Evolutionary conservation across 2,329 filamentous ascomycete species (phyloP).

Genomic region (Lizonia empirigonia): DNA sequence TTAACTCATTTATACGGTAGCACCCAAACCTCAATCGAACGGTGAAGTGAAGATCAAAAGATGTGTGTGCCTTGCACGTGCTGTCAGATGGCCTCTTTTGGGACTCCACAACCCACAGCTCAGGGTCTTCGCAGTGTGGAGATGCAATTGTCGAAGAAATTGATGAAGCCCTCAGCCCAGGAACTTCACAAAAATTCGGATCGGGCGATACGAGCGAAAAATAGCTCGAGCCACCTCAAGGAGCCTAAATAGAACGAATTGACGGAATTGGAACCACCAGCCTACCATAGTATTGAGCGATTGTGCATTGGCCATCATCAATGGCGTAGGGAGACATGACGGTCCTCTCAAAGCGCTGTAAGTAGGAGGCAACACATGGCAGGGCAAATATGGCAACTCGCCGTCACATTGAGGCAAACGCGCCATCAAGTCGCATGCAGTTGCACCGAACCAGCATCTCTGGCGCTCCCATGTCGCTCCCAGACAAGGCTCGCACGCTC

Average conservation of each 20-base stretch:
- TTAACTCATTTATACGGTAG: too few species aligned
- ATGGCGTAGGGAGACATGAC: conserved; percentile 1
- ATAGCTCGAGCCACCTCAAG: not conserved
- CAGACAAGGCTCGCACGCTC: conserved; percentile 8
- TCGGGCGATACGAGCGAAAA: not conserved
- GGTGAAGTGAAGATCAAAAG: too few species aligned
- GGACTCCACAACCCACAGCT: not conserved
- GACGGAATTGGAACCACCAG: not conserved
- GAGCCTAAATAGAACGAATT: not conserved
- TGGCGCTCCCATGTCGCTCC: too few species aligned
- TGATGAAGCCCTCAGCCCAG: too few species aligned
- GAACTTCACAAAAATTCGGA: not conserved
- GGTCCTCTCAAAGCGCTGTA: not conserved
- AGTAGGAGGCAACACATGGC: not conserved
- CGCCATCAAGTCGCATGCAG: conserved; percentile 2
- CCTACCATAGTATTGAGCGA: not conserved
- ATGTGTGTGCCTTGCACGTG: too few species aligned
- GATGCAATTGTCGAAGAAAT: not conserved
- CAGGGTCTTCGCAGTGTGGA: not conserved
- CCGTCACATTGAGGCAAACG: not conserved
- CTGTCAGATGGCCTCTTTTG: too few species aligned
- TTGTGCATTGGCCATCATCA: conserved; percentile 6
- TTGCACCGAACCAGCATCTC: conserved; percentile 5
- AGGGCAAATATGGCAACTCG: not conserved
- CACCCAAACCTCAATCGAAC: too few species aligned